Conservation (phyloP, 805 yeast genomes). For the Barnettozyma siamensis region DNA sequence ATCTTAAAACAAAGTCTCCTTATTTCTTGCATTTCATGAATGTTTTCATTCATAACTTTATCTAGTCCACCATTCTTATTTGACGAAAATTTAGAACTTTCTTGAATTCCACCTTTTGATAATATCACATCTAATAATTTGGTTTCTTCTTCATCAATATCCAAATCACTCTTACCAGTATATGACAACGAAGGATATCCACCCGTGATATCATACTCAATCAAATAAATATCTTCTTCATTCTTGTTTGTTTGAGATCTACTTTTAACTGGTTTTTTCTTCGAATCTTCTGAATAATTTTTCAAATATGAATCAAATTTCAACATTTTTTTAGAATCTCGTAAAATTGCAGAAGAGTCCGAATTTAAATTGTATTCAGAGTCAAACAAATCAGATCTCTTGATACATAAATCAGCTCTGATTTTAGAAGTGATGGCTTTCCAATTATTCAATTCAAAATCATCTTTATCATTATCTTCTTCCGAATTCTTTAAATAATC, state of each 20-base stretch:
- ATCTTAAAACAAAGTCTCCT: constrained; percentile 85
- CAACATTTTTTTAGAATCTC: constrained; percentile 65
- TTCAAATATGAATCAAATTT: constrained; percentile 35
- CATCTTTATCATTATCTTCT: constrained; percentile 59
- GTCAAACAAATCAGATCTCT: constrained; percentile 62
- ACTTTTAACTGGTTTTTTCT: constrained; percentile 23
- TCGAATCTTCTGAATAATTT: constrained; percentile 29
- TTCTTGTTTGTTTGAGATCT: constrained; percentile 12
- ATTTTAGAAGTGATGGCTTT: constrained; percentile 73
- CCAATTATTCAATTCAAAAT: constrained; percentile 80
- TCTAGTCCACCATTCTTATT: constrained; percentile 51
- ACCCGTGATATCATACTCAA: constrained; percentile 82
- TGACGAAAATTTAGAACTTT: constrained; percentile 37
- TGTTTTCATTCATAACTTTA: constrained; percentile 55
- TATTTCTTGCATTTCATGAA: constrained; percentile 78
- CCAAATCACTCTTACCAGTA: constrained; percentile 44
- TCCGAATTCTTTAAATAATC: constrained; percentile 38
- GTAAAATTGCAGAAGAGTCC: constrained; percentile 62
- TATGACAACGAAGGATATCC: constrained; percentile 66
- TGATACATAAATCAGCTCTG: constrained; percentile 67
- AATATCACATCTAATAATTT: constrained; percentile 35
- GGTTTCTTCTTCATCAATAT: constrained; percentile 41
- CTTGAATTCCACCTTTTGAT: constrained; percentile 27
- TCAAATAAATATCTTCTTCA: constrained; percentile 46
- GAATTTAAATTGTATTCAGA: constrained; percentile 46